phyloP scores from a whole-genome alignment of 2,329 filamentous ascomycete genomes.

The Chalaropsis ovoidea region DNA sequence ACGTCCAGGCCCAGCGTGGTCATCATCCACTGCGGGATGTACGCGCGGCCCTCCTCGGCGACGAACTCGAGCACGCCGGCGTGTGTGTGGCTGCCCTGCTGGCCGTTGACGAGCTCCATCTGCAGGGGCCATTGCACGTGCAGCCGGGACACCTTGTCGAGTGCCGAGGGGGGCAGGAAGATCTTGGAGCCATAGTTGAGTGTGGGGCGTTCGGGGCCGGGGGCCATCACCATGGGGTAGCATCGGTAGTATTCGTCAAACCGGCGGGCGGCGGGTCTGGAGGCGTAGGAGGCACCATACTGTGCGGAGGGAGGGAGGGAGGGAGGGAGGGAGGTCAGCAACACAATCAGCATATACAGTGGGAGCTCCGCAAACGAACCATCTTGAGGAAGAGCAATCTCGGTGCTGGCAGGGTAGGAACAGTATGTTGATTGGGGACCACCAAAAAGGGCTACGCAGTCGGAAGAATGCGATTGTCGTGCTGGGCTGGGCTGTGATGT shows the following conservation, averaged over 20 bases:
- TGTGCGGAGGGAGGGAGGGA: neutral
- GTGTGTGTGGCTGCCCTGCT: slow-evolving; percentile 70
- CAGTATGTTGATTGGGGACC: neutral
- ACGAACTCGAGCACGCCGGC: slow-evolving; percentile 95
- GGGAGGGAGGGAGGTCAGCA: slow-evolving; percentile 1
- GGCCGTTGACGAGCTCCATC: slow-evolving; percentile 89
- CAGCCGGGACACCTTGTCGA: slow-evolving; percentile 90
- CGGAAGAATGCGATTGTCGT: no score
- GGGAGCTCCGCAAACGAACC: slow-evolving; percentile 2
- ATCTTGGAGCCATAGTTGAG: slow-evolving; percentile 97
- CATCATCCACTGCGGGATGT: slow-evolving; percentile 98
- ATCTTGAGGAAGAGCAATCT: slow-evolving; percentile 13
- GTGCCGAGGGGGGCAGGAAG: slow-evolving; percentile 86
- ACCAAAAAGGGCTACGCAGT: neutral
- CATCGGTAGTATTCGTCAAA: slow-evolving; percentile 99
- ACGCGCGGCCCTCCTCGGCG: slow-evolving; percentile 91
- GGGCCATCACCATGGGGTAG: slow-evolving; percentile 90
- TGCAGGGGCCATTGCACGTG: slow-evolving; percentile 97
- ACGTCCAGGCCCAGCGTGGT: slow-evolving; percentile 78
- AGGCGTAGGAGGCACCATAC: slow-evolving; percentile 30
- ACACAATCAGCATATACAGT: neutral
- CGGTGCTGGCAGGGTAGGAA: neutral
- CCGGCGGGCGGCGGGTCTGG: slow-evolving; percentile 52
- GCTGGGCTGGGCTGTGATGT: no score
- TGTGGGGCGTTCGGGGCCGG: slow-evolving; percentile 75